phyloP scores from a whole-genome alignment of 1,139 yeast genomes.

The Yamadazyma mexicana region DNA sequence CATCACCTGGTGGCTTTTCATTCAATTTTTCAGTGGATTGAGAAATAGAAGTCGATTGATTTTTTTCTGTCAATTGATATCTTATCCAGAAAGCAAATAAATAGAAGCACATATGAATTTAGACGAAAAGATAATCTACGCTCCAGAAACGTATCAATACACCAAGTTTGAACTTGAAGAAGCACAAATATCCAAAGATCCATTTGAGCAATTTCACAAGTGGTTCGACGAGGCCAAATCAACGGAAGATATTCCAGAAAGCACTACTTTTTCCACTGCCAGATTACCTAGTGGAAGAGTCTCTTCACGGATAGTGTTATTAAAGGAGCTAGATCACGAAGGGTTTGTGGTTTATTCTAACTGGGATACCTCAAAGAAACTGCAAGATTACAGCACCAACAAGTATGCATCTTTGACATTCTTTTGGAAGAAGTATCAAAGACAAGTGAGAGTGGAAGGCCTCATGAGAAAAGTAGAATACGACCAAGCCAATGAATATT shows the following conservation, averaged over 20 bases:
- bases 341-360: slow-evolving; percentile 92
- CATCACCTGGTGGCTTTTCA: slow-evolving; percentile 12
- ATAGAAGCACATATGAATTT: slow-evolving; percentile 9
- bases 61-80: not conserved
- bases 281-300: slow-evolving; percentile 85
- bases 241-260: slow-evolving; percentile 62
- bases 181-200: slow-evolving; percentile 53
- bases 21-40: slow-evolving; percentile 15
- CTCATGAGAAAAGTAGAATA: slow-evolving; percentile 68
- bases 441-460: slow-evolving; percentile 95
- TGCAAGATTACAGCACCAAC: slow-evolving; percentile 66
- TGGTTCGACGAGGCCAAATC: slow-evolving; percentile 86
- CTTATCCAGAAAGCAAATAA: not conserved
- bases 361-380: slow-evolving; percentile 86
- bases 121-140: slow-evolving; percentile 44
- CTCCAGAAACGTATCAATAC: slow-evolving; percentile 90
- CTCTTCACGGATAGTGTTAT: slow-evolving; percentile 76
- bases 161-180: slow-evolving; percentile 64
- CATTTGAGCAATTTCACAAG: slow-evolving; percentile 71
- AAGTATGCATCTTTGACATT: slow-evolving; percentile 83
- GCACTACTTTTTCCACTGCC: slow-evolving; percentile 81
- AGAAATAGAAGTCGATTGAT: not conserved
- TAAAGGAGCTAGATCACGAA: slow-evolving; percentile 81
- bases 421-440: slow-evolving; percentile 87
- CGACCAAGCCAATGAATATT: slow-evolving; percentile 77